Evolutionary conservation across 106 monocot species (phyloP).

Genomic region (Triglochin maritima): DNA sequence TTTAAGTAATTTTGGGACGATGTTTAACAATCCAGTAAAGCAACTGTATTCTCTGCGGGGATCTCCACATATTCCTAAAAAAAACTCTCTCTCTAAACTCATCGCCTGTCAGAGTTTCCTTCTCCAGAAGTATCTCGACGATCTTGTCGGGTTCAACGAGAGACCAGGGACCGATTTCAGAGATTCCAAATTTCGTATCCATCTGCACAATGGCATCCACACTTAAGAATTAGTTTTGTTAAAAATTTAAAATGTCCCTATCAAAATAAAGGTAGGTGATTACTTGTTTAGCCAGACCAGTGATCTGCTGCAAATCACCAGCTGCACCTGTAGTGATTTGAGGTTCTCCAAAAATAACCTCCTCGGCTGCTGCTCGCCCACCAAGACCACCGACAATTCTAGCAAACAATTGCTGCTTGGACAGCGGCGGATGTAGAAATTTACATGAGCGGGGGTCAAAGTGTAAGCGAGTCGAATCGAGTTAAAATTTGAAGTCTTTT

Average conservation of each 20-base stretch:
- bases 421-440: too few relatives aligned
- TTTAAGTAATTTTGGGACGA: too few relatives aligned
- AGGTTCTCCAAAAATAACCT: constrained; percentile 82
- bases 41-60: too few relatives aligned
- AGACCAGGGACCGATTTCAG: constrained; percentile 96
- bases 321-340: constrained; percentile 96
- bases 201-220: constrained; percentile 28
- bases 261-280: neutral
- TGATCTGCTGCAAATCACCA: constrained; percentile 79
- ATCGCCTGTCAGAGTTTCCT: constrained; percentile 61
- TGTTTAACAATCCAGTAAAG: too few relatives aligned
- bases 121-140: too few relatives aligned
- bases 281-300: constrained; percentile 82
- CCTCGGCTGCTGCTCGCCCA: constrained; percentile 88
- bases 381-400: constrained; percentile 91
- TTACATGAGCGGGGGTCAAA: too few relatives aligned
- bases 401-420: constrained; percentile 82
- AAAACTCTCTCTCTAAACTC: constrained; percentile 7
- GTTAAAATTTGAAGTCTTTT: too few relatives aligned
- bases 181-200: constrained; percentile 90
- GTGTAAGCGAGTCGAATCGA: too few relatives aligned
- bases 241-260: too few relatives aligned
- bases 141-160: constrained; percentile 79
- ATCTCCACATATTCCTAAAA: too few relatives aligned
- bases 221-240: too few relatives aligned